phyloP scores from a whole-genome alignment of 495 filamentous ascomycete species.

The Trichoderma orchidacearum region DNA sequence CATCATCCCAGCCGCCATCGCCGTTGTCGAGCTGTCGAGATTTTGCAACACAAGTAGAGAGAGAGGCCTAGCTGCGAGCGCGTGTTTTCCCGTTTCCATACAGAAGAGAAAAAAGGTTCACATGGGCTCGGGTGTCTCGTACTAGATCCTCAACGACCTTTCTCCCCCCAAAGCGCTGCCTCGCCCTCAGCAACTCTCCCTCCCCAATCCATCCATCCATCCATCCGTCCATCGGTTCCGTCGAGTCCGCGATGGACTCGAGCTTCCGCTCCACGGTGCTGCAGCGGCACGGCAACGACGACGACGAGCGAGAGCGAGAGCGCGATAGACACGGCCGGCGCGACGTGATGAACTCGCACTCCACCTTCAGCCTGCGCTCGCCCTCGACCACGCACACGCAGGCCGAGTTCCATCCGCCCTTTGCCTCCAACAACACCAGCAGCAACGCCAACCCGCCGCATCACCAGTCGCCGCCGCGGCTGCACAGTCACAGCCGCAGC shows the following conservation, averaged over 20 bases:
- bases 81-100: neutral
- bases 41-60: too few species aligned
- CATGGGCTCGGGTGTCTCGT: neutral
- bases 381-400: slow-evolving; percentile 3
- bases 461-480: slow-evolving; percentile 1
- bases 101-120: neutral
- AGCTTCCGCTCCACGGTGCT: slow-evolving; percentile 32
- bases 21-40: too few species aligned
- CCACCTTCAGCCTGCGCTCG: slow-evolving; percentile 5
- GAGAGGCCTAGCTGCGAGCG: neutral
- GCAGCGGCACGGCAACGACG: slow-evolving; percentile 26
- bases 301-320: slow-evolving; percentile 16
- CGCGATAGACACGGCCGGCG: slow-evolving; percentile 13
- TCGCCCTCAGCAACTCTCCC: neutral
- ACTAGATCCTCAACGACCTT: neutral
- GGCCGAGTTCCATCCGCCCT: slow-evolving; percentile 2
- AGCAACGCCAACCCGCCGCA: slow-evolving; percentile 5
- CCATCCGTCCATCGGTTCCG: too few species aligned
- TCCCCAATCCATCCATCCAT: too few species aligned
- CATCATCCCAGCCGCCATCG: neutral
- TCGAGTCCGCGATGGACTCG: slow-evolving; percentile 2
- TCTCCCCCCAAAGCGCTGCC: neutral
- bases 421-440: slow-evolving; percentile 6
- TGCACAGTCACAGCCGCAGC: neutral
- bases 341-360: slow-evolving; percentile 21